Evolutionary conservation across 2,329 filamentous ascomycete species (phyloP).

Genomic region (Coniella vitis): DNA sequence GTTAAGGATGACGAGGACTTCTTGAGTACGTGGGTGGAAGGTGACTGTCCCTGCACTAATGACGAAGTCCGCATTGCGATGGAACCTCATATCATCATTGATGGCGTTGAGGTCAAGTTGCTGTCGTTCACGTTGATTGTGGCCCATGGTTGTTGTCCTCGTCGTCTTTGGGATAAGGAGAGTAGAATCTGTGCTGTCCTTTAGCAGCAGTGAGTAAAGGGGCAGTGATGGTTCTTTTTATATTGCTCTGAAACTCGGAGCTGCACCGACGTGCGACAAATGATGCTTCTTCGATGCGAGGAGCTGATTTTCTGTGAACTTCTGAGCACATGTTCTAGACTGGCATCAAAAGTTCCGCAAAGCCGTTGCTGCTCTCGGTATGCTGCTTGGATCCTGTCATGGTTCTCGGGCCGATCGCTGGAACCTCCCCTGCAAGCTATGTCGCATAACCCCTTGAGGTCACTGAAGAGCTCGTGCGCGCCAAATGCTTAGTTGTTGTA

Average conservation of each 20-base stretch:
- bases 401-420: background rate
- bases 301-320: background rate
- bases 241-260: background rate
- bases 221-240: background rate
- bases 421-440: background rate
- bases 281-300: slow-evolving; percentile 1
- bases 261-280: background rate
- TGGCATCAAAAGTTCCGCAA: background rate
- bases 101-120: slow-evolving; percentile 24
- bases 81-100: slow-evolving; percentile 29
- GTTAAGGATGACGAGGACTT: slow-evolving; percentile 38
- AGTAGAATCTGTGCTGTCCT: too few relatives aligned
- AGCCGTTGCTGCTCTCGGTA: background rate
- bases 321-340: background rate
- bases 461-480: background rate
- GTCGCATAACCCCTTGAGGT: background rate
- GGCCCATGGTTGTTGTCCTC: background rate
- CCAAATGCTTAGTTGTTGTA: background rate
- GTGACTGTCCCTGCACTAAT: slow-evolving; percentile 42
- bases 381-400: background rate
- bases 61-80: slow-evolving; percentile 34
- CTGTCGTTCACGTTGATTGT: background rate
- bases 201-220: background rate
- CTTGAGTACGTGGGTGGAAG: slow-evolving; percentile 29
- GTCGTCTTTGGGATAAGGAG: background rate